Base-by-base conservation (phyloP, 768 basidiomycete species). In the Lactarius hengduanensis region DNA sequence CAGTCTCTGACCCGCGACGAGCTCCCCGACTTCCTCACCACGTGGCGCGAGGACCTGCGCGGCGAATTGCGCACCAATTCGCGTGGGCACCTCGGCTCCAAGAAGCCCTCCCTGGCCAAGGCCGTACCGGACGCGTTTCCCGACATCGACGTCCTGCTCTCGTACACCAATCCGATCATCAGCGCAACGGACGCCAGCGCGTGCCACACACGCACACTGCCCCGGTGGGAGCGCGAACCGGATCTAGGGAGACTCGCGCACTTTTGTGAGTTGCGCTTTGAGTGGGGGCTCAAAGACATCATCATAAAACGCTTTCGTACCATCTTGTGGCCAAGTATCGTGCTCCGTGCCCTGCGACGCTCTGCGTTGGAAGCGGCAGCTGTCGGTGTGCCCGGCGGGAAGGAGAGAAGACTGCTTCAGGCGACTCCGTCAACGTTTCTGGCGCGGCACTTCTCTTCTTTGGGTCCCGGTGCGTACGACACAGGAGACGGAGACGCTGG, bases 271-370 rank as follows among this genome's bases (percentile, higher is more conserved):
- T 81, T 87, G 57, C 90, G 87, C 75, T 96, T 96, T 69, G 94
- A 96, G 73, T 96, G 94, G 94, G 94, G 94, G 0, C 87, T 92
- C 58, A 87, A 82, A 71, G 89, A 92, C 57, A 80, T 86, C 2
- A 92, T 96, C 63, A 82, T 91, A 70, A 92, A 92, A 69, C 87
- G 92, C 15, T 94, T 96, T 73, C 81, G 91, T 72, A 91, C 86
- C 0, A 83, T 93, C 4, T 82, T 95, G 20, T 96, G 94, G 90
- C 86, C 86, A n/a, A 85, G 87, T 0, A 84, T 86, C 10, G 82
- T 91, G 10, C 78, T 91, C 60, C 82, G 91, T 40, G 85, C 87
- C 28, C 76, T 96, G 34, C 82, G 92, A n/a, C 82, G 88, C 9
- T 82, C 80, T 2, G 84, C 84, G 1, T 66, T 92, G 30, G 63